These are phyloP conservation scores for Pythium insidiosum DNA, from an alignment of 352 stramenopile species.

Conservation along the genomic window DNA sequence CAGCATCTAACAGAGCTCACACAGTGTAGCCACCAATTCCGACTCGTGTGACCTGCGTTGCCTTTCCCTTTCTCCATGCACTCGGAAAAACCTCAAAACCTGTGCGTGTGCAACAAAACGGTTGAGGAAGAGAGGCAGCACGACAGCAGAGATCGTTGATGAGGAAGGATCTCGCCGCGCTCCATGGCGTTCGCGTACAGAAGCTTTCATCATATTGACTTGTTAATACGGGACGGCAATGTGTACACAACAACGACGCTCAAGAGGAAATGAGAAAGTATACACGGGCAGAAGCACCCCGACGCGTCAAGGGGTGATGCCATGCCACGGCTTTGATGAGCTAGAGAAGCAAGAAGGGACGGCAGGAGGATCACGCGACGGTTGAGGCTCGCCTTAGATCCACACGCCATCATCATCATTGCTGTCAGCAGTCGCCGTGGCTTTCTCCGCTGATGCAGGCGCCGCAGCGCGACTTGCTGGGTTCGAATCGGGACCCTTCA, in stretches of 20 bases:
- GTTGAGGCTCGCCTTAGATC: slow-evolving; percentile 30
- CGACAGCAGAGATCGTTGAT: background rate
- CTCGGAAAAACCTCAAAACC: no score
- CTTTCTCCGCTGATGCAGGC: background rate
- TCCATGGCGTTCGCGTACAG: background rate
- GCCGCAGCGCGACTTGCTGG: slow-evolving; percentile 27
- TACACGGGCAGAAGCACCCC: slow-evolving; percentile 3
- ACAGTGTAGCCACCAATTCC: no score
- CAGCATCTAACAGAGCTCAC: no score
- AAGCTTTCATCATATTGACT: slow-evolving; percentile 15
- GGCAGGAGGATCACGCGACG: background rate
- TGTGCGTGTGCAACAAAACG: no score
- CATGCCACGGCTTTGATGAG: no score
- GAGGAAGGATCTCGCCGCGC: background rate
- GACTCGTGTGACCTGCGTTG: no score
- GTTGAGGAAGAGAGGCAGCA: background rate
- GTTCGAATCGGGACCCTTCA: slow-evolving; percentile 31
- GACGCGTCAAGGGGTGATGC: no score
- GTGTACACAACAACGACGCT: slow-evolving; percentile 1
- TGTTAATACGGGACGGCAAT: slow-evolving; percentile 12
- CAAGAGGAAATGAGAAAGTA: slow-evolving; percentile 1
- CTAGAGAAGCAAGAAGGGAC: background rate
- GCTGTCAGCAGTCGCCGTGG: background rate
- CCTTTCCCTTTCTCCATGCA: no score
- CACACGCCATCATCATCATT: slow-evolving; percentile 61